These are phyloP conservation scores for Borovskyia barvae DNA, from an alignment of 208 protist species.

Conservation along the genomic window DNA sequence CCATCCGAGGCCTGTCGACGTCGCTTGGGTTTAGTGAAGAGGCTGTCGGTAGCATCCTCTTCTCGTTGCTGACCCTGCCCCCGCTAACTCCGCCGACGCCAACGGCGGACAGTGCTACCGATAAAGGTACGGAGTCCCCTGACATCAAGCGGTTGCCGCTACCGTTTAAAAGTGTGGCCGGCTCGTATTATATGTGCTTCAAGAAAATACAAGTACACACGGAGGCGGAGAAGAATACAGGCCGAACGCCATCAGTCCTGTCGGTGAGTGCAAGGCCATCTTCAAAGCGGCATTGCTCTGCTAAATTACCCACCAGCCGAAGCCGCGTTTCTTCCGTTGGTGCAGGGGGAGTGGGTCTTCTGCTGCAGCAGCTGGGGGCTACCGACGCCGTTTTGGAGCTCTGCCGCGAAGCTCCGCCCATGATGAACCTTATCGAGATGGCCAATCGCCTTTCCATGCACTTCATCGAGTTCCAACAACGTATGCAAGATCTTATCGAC, in stretches of 20 bases:
- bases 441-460: slow-evolving; percentile 60
- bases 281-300: too few species aligned
- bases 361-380: slow-evolving; percentile 64
- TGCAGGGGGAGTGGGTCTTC: slow-evolving; percentile 29
- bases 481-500: slow-evolving; percentile 52
- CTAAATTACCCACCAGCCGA: too few species aligned
- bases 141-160: not conserved
- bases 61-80: slow-evolving; percentile 50
- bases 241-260: not conserved
- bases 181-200: slow-evolving; percentile 48
- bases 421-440: slow-evolving; percentile 49
- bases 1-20: slow-evolving; percentile 43
- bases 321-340: too few species aligned
- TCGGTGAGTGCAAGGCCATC: too few species aligned
- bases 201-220: slow-evolving; percentile 7
- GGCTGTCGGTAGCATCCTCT: slow-evolving; percentile 80
- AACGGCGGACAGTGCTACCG: not conserved
- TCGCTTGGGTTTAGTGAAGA: slow-evolving; percentile 67
- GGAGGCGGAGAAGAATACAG: not conserved
- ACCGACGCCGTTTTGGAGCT: slow-evolving; percentile 63
- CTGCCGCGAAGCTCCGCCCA: slow-evolving; percentile 27
- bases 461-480: slow-evolving; percentile 55
- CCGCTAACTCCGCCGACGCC: not conserved
- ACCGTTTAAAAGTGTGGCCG: slow-evolving; percentile 40
- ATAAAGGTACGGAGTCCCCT: not conserved